Evolutionary conservation across 768 basidiomycete species (phyloP), one percentile per base, ranked within the genome.

Genomic region (Mycena alexandri): DNA sequence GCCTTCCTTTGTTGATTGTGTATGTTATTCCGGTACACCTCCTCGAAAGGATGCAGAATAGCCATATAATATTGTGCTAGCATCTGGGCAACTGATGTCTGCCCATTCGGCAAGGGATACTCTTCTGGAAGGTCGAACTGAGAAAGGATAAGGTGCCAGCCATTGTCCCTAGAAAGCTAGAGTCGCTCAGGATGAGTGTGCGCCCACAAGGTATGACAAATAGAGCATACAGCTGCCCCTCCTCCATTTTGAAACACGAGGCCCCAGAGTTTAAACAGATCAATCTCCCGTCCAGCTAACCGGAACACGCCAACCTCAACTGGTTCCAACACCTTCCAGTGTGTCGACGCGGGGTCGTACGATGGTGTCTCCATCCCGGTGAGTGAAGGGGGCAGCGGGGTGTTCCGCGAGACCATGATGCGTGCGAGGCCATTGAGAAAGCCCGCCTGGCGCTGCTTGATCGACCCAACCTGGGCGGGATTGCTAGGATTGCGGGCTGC

Each of bases 321-420:
- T 61, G 81, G 81, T 65, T 94, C 92, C 65, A 95, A 79, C 58
- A 80, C 78, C 73, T 88, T 87, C 89, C 90, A 94, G 22, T 80
- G 84, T 1, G 93, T 89, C 47, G 80, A 84, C 50, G 75, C 76
- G 29, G 86, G 89, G 76, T 95, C 93, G 70, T 88, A 94, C 57
- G 79, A 81, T 5, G 85, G 81, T 56, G 84, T 83, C 19, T 84
- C 81, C 53, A 88, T 73, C 51, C 91, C 90, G 12, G 90, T 93
- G 67, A 94, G 81, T 19, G 85, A 76, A n/a, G 92, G 91, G 3
- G 94, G 94, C 4, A 95, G 82, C 55, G 93, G 93, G n/a, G 78
- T 83, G 41, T 83, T 83, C 50, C 86, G 85, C 65, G 81, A 82
- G 56, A 79, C 73, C 85, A 92, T 90, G 61, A 90, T 72, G 54